These are phyloP conservation scores for Scheffersomyces parashehatae DNA, from an alignment of 1,139 yeast genomes.

Conservation along the genomic window DNA sequence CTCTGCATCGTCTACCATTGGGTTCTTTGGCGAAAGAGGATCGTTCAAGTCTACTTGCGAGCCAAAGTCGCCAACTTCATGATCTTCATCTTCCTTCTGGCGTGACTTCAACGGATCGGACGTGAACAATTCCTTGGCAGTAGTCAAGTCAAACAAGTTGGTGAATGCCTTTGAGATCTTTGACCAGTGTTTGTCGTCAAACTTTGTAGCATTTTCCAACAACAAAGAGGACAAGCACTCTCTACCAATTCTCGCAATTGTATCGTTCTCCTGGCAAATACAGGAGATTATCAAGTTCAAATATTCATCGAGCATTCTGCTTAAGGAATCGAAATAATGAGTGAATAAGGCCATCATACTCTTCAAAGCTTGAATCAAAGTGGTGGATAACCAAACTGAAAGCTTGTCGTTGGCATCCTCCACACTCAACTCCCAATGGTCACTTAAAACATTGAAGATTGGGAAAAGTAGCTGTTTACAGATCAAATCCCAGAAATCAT, in stretches of 20 bases:
- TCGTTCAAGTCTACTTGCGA: conserved; percentile 13
- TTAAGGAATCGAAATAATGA: conserved; percentile 74
- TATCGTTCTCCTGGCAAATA: conserved; percentile 94
- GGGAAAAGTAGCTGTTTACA: conserved; percentile 85
- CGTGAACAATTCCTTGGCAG: conserved; percentile 81
- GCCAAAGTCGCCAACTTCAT: conserved; percentile 14
- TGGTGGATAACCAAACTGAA: conserved; percentile 95
- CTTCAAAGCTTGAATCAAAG: conserved; percentile 91
- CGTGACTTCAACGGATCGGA: conserved; percentile 55
- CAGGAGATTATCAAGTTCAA: conserved; percentile 79
- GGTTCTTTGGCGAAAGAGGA: conserved; percentile 9
- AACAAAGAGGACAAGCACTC: conserved; percentile 81
- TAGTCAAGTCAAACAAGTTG: conserved; percentile 73
- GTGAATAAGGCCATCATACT: conserved; percentile 83
- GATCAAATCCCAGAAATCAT: conserved; percentile 78
- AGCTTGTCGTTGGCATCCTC: conserved; percentile 71
- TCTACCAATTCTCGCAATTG: conserved; percentile 92
- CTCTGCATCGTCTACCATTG: conserved; percentile 22
- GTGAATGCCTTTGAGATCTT: conserved; percentile 63
- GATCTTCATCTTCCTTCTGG: conserved; percentile 15
- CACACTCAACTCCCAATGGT: conserved; percentile 71
- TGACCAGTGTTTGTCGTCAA: conserved; percentile 72
- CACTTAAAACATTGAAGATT: conserved; percentile 76
- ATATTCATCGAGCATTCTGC: conserved; percentile 73
- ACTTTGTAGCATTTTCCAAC: conserved; percentile 69